Conservation (phyloP, 768 basidiomycete genomes). For the Fomitopsis serialis region DNA sequence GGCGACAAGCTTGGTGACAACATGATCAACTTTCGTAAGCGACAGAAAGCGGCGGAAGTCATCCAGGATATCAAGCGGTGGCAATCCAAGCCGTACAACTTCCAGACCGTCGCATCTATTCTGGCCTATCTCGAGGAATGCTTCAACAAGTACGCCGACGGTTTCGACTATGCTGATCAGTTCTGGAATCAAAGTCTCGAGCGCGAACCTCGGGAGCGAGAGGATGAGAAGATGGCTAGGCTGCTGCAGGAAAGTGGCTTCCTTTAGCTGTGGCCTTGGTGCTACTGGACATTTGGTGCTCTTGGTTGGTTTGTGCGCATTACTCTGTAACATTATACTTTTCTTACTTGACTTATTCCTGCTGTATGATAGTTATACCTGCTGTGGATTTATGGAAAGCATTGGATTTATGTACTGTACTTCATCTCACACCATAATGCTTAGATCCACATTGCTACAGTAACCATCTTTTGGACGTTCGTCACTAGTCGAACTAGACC, state of each 20-base stretch:
- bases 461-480: too few species aligned
- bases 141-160: constrained; percentile 64
- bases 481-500: too few species aligned
- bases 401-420: background rate
- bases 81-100: constrained; percentile 89
- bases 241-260: constrained; percentile 86
- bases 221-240: constrained; percentile 95
- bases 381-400: background rate
- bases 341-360: background rate
- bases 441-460: background rate
- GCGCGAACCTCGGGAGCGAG: constrained; percentile 89
- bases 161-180: constrained; percentile 62
- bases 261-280: constrained; percentile 7
- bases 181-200: constrained; percentile 86
- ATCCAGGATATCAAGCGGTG: constrained; percentile 96
- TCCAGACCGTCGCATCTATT: constrained; percentile 60
- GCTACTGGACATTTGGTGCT: background rate
- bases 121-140: constrained; percentile 75
- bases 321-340: constrained; percentile 2
- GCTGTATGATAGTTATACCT: constrained; percentile 6
- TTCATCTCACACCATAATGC: background rate
- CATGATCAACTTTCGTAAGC: constrained; percentile 93
- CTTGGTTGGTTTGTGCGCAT: background rate
- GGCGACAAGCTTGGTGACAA: constrained; percentile 74
- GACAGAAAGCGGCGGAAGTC: constrained; percentile 92